Base-by-base conservation (phyloP, 2,329 filamentous ascomycete genomes). In the Colletotrichum limetticola region DNA sequence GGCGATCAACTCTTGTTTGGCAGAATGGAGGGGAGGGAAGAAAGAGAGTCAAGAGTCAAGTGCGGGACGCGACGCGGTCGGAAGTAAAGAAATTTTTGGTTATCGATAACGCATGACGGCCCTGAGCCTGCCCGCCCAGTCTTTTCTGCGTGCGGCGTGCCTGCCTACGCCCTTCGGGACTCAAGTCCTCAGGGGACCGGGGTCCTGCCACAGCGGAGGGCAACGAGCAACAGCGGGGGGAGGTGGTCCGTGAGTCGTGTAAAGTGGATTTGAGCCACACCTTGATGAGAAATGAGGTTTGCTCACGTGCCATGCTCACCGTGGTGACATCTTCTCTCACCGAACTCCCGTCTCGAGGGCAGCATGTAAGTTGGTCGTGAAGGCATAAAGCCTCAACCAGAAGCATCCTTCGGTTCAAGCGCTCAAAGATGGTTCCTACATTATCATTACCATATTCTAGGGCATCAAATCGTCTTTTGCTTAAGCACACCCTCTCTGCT, bases 11-110 rank as follows among this genome's bases (percentile, higher is more conserved):
- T 73, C 71, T 57, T 71, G 70, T 56, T 71, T 64, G 61, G 65
- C 61, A 58, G 67, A 71, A 57, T 60, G 71, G 71, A 73, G 71
- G 71, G 71, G 66, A 73, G 71, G 71, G 66, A 73, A 73, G 71
- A 49, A 66, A 71, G 61, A 71, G 66, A 66, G 66, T 61, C 60
- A 62, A 70, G 61, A 61, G 26, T 24, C 32, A 73, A 71, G 70
- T 61, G 66, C 56, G 71, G 66, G 26, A 73, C 66, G 71, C 71
- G 71, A 73, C 71, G 60, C 71, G 71, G 66, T 73, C 60, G 61
- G 71, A 73, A 35, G 67, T 71, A 73, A 72, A 73, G 71, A 73
- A 73, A 73, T 73, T 73, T 73, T 73, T 73, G 61, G 67, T 66
- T 73, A 73, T 73, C 71, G 71, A 71, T 71, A 71, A 72, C 59